These are phyloP conservation scores for Rutstroemia sp. DNA, from an alignment of 2,329 filamentous ascomycete species.

Conservation along the genomic window DNA sequence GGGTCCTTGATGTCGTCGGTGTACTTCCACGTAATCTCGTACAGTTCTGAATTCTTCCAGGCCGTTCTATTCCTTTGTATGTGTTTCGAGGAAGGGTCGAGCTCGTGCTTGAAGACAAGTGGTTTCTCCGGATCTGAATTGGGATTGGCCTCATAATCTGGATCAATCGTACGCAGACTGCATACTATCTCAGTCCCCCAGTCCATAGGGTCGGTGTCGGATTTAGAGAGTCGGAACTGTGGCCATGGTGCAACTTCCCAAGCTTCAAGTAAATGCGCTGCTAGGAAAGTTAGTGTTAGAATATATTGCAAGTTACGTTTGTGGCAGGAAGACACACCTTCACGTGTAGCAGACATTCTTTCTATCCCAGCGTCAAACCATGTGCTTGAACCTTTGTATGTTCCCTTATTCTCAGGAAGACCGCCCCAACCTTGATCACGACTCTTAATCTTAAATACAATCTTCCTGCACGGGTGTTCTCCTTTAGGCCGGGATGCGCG, in stretches of 20 bases:
- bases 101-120: slow-evolving; percentile 32
- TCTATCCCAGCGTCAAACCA: slow-evolving; percentile 60
- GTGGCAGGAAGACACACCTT: slow-evolving; percentile 12
- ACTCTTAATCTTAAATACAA: slow-evolving; percentile 51
- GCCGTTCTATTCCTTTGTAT: slow-evolving; percentile 40
- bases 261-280: neutral
- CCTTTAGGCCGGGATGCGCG: slow-evolving; percentile 12
- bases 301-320: neutral
- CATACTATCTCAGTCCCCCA: slow-evolving; percentile 20
- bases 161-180: slow-evolving; percentile 31
- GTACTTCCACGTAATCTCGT: slow-evolving; percentile 47
- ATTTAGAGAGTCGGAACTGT: neutral
- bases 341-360: slow-evolving; percentile 37
- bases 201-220: neutral
- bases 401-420: slow-evolving; percentile 25
- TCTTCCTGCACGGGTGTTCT: slow-evolving; percentile 47
- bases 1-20: slow-evolving; percentile 38
- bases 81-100: slow-evolving; percentile 30
- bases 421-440: slow-evolving; percentile 53
- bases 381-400: slow-evolving; percentile 45
- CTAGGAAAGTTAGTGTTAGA: neutral
- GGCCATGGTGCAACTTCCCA: neutral
- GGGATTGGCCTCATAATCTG: neutral
- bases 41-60: slow-evolving; percentile 35
- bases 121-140: neutral